These are phyloP conservation scores for Trichoderma hamatum DNA, from an alignment of 2,329 filamentous ascomycete species.

Conservation along the genomic window DNA sequence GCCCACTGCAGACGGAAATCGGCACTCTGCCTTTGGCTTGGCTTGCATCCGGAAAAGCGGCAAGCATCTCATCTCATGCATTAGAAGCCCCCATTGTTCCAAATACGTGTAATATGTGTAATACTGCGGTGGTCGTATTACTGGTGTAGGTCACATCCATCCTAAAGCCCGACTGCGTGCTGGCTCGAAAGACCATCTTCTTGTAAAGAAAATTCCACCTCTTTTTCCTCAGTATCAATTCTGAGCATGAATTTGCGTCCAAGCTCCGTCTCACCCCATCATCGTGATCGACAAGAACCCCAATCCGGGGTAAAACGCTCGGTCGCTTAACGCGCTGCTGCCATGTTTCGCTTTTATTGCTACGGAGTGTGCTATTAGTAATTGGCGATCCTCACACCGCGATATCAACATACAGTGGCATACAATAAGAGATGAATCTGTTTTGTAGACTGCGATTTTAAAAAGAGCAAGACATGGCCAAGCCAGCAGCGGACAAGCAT, in stretches of 20 bases:
- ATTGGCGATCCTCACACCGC: not conserved
- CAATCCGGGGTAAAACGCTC: not conserved
- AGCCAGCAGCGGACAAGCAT: too few relatives aligned
- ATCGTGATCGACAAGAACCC: slow-evolving; percentile 7
- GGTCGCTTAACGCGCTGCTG: not conserved
- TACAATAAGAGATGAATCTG: too few relatives aligned
- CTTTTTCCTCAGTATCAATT: not conserved
- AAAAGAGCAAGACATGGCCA: too few relatives aligned
- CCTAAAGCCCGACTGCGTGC: not conserved
- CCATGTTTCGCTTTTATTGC: not conserved
- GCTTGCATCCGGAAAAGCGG: not conserved
- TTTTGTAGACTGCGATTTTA: too few relatives aligned
- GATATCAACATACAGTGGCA: too few relatives aligned
- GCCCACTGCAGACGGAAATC: not conserved
- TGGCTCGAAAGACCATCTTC: not conserved
- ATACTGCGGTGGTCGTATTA: not conserved
- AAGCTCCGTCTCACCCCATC: not conserved
- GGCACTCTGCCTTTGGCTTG: not conserved
- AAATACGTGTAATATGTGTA: not conserved
- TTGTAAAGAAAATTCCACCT: not conserved
- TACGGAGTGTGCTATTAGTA: not conserved
- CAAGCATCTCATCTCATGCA: not conserved
- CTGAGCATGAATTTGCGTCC: not conserved
- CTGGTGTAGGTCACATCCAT: not conserved
- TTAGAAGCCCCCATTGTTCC: not conserved